Evolutionary conservation across 768 basidiomycete species (phyloP), one percentile per base, ranked within the genome.

Genomic region (Cystofilobasidium bisporidii): DNA sequence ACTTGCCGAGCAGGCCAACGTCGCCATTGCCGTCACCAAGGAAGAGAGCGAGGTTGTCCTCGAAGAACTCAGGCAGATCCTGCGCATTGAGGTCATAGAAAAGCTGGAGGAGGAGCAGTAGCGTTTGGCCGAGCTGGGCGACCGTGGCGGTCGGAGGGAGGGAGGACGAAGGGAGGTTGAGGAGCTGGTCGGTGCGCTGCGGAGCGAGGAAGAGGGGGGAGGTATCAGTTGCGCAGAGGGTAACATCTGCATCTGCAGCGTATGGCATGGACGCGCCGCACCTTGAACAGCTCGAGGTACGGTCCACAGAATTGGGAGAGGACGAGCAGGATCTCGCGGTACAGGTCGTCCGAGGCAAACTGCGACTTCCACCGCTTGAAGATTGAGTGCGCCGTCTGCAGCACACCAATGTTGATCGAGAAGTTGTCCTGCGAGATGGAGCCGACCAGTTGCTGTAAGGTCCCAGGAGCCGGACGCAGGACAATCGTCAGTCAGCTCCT

Each of bases 51-150:
- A 92, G 85, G 32, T 85, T 80, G 73, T 98, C 96, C 75, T 99
- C 96, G 72, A 99, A 86, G 71, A 86, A 87, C 18, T 91, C 91
- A 5, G 93, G 96, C 22, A 98, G 81, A 78, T 99, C 96, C 71
- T 98, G 94, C 72, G 88, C 89, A 2, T 88, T 91, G 71, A 99
- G 84, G 77, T 98, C 96, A 73, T 92, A 87, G 79, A 87, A 98
- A 30, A 98, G 84, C 41, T 93, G 88, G 22, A 88, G 81, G 20
- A 96, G 81, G 10, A 91, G 80, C 24, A 86, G 83, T 82, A 89
- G 86, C 0, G 83, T 82, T 70, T 89, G 87, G 1, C 88, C 86
- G 38, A 91, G 77, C 15, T 77, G 70, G 3, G 71, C 72, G 4
- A 76, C 60, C 3, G 75, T 71, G 3, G 77, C 72, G 45, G 80